Percentiles rank a stretch among this genome's conserved stretches.
These are phyloP conservation scores for Aegle marmelos DNA, from an alignment of 345 rosid genomes.

Conservation along the genomic window DNA sequence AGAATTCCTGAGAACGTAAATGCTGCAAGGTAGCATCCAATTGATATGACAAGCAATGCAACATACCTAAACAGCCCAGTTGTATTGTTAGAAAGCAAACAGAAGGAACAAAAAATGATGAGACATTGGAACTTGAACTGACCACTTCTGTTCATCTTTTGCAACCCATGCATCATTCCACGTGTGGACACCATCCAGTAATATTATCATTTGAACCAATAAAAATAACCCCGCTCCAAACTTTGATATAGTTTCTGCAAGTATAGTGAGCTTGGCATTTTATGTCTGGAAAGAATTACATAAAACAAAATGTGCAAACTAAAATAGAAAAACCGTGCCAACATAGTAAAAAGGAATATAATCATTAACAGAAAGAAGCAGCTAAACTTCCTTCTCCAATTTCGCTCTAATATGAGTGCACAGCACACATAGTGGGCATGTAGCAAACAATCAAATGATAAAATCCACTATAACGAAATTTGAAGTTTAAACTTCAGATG, in stretches of 20 bases:
- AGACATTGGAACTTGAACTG: slow-evolving; percentile 17
- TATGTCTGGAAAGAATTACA: not conserved
- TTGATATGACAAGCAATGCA: slow-evolving; percentile 76
- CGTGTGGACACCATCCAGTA: slow-evolving; percentile 77
- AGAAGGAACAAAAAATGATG: not conserved
- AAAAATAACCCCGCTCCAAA: slow-evolving; percentile 97
- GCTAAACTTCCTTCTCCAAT: not conserved
- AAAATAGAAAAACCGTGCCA: slow-evolving; percentile 2
- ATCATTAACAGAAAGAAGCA: not conserved
- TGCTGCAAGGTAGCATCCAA: slow-evolving; percentile 79
- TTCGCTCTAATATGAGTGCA: not conserved
- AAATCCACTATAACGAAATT: not conserved
- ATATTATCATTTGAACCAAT: slow-evolving; percentile 85
- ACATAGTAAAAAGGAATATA: not conserved
- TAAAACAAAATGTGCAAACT: not conserved
- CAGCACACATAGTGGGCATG: not conserved
- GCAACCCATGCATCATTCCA: slow-evolving; percentile 99
- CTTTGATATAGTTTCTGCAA: slow-evolving; percentile 74
- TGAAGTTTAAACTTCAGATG: not conserved
- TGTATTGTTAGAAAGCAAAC: slow-evolving; percentile 24
- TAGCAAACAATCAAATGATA: not conserved
- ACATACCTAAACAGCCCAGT: slow-evolving; percentile 55
- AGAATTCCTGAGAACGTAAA: slow-evolving; percentile 73
- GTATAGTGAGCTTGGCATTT: slow-evolving; percentile 8
- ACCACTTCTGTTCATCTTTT: slow-evolving; percentile 97